Base-by-base conservation (phyloP, 2,329 filamentous ascomycete species). In the Neoarthrinium moseri region DNA sequence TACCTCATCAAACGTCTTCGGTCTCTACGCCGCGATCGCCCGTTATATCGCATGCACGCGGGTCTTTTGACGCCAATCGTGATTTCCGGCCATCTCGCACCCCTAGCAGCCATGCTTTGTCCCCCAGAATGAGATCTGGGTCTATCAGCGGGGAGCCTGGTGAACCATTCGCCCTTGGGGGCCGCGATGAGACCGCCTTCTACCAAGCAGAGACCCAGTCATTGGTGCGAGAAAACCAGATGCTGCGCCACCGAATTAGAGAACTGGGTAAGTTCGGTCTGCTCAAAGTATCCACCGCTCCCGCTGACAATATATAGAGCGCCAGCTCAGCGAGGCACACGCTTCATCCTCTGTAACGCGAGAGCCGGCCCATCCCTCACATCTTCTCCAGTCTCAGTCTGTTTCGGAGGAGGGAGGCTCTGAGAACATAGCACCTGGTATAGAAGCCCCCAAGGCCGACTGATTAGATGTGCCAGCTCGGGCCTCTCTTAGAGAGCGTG, bases 181-280 rank as follows among this genome's bases (percentile, higher is more conserved):
- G 78, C 6, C 74, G 87, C 15, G 87, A 91, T 57, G 87, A 91
- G 62, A 84, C 78, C 52, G 84, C 85, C 1, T 91, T 90, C 62
- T 91, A 91, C 58, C 87, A 91, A 63, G 87, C 87, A 4, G 88
- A 92, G 67, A 89, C 87, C 2, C 86, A 89, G 66, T 90, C 82
- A 68, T 67, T 92, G 56, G 78, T 83, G 18, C 75, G 88, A 21
- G 88, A 91, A 69, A 92, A 91, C 55, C 87, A 91, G 66, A 91
- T 92, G 87, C 70, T 92, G 42, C 83, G 85, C 50, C 77, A 84
- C 61, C 77, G 88, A 39, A 87, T 91, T 48, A 76, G 84, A 27
- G 87, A 91, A 57, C 69, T 91, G 12, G 86, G 86, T 87, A 68
- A 55, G 73, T 42, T 27, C 37, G 11, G 15, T 4, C n/a, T 13